phyloP scores from a whole-genome alignment of 352 stramenopile genomes.

The Phytophthora aleatoria region DNA sequence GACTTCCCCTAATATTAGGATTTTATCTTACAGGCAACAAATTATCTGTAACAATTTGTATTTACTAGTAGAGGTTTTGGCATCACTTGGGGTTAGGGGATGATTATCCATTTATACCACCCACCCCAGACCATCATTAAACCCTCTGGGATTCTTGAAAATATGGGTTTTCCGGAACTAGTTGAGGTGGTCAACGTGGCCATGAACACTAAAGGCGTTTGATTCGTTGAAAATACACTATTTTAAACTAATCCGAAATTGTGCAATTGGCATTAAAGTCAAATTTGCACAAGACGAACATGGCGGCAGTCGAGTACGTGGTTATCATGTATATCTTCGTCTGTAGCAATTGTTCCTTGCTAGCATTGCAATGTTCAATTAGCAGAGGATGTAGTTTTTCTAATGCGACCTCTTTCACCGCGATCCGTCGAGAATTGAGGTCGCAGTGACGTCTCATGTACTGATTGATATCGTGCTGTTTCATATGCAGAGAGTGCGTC shows the following conservation, averaged over 20 bases:
- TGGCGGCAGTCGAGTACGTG: constrained; percentile 20
- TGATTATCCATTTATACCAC: too few relatives aligned
- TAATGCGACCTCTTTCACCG: background rate
- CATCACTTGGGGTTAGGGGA: too few relatives aligned
- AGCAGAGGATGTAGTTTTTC: background rate
- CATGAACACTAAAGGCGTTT: too few relatives aligned
- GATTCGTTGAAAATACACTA: background rate
- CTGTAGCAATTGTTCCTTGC: background rate
- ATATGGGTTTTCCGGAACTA: too few relatives aligned
- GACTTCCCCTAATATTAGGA: too few relatives aligned
- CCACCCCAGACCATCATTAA: too few relatives aligned
- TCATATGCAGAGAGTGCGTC: constrained; percentile 38
- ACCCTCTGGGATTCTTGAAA: too few relatives aligned
- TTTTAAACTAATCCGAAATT: constrained; percentile 12
- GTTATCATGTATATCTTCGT: constrained; percentile 3
- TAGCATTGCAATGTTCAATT: background rate
- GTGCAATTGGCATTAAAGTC: too few relatives aligned
- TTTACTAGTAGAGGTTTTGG: too few relatives aligned
- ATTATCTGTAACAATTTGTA: too few relatives aligned
- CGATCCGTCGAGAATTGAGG: constrained; percentile 8
- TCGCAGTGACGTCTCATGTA: background rate
- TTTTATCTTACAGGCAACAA: too few relatives aligned
- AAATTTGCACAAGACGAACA: constrained; percentile 2
- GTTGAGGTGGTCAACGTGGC: too few relatives aligned
- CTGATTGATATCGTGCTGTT: background rate